A percentile compares a stretch with the other conserved stretches of the same genome.
Evolutionary conservation across 768 basidiomycete genomes (phyloP).

Genomic region (Cytidiella melzeri): DNA sequence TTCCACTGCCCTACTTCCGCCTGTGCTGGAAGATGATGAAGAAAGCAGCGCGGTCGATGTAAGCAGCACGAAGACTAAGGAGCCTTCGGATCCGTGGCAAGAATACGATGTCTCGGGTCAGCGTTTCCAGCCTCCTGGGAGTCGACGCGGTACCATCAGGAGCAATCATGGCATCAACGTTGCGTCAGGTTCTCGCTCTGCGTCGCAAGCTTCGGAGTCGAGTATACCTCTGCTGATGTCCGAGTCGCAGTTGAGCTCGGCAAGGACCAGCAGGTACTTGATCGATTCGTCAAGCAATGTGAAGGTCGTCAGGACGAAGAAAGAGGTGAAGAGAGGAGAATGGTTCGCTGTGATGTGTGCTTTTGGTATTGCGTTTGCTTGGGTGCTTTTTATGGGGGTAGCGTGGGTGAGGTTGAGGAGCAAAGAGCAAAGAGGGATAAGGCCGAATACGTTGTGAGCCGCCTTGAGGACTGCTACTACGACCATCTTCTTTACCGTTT

Average conservation of each 20-base stretch:
- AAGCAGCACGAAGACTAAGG: constrained; percentile 1
- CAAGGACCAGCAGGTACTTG: constrained; percentile 18
- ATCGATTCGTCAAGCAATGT: constrained; percentile 2
- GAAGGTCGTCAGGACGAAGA: constrained; percentile 16
- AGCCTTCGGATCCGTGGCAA: constrained; percentile 9
- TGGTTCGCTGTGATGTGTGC: constrained; percentile 40
- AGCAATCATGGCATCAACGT: constrained; percentile 4
- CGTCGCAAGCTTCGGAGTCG: constrained; percentile 11
- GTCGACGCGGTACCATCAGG: constrained; percentile 7
- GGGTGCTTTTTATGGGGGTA: constrained; percentile 59
- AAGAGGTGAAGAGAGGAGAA: constrained; percentile 37
- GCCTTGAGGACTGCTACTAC: too few relatives aligned
- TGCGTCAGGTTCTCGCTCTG: constrained; percentile 9
- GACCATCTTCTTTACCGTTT: too few relatives aligned
- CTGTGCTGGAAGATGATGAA: constrained; percentile 13
- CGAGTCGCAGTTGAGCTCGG: constrained; percentile 12
- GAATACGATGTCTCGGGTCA: constrained; percentile 6
- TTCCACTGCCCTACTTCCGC: constrained; percentile 12
- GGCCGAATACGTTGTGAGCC: too few relatives aligned
- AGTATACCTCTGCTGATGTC: constrained; percentile 20
- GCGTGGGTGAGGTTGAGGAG: constrained; percentile 53
- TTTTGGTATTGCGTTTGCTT: constrained; percentile 43
- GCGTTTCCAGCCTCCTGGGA: neutral
- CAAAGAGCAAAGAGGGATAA: constrained; percentile 29
- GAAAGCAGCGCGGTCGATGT: constrained; percentile 10